phyloP scores from a whole-genome alignment of 1,284 basidiomycete genomes.

The Uromyces viciae-fabae region DNA sequence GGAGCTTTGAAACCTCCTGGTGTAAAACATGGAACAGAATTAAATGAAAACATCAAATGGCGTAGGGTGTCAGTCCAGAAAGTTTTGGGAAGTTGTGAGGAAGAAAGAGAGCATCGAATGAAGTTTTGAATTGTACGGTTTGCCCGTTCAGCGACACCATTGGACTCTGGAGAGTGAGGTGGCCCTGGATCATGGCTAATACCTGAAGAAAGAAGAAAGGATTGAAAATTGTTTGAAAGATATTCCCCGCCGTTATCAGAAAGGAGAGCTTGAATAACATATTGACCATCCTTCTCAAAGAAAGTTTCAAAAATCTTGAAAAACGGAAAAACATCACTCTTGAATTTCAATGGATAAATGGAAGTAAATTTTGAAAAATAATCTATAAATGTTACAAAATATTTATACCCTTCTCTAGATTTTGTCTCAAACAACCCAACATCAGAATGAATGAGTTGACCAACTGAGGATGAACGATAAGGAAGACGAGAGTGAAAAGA shows the following conservation, averaged over 20 bases:
- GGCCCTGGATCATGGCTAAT: slow-evolving; percentile 53
- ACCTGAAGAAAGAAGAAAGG: slow-evolving; percentile 51
- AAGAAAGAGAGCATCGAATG: slow-evolving; percentile 50
- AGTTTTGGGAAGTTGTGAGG: slow-evolving; percentile 50
- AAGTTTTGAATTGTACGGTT: slow-evolving; percentile 52
- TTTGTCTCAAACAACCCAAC: not conserved
- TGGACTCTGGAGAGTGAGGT: slow-evolving; percentile 55
- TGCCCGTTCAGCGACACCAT: slow-evolving; percentile 53
- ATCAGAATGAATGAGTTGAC: slow-evolving; percentile 19
- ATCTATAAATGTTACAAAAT: not conserved
- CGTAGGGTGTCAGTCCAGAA: slow-evolving; percentile 55
- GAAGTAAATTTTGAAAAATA: not conserved
- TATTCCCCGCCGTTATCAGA: slow-evolving; percentile 55
- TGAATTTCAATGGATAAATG: not conserved
- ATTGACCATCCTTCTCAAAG: slow-evolving; percentile 49
- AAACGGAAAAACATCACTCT: slow-evolving; percentile 28
- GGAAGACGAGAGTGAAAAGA: not conserved
- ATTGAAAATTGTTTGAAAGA: slow-evolving; percentile 49
- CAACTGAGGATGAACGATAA: not conserved
- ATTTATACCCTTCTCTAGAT: not conserved
- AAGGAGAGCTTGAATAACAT: slow-evolving; percentile 53
- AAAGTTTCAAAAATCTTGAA: slow-evolving; percentile 54
- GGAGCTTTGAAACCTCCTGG: not conserved
- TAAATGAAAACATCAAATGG: slow-evolving; percentile 54
- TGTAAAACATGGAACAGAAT: slow-evolving; percentile 50